Conservation (phyloP, 1,284 basidiomycete genomes). For the Hypsizygus ulmarius region DNA sequence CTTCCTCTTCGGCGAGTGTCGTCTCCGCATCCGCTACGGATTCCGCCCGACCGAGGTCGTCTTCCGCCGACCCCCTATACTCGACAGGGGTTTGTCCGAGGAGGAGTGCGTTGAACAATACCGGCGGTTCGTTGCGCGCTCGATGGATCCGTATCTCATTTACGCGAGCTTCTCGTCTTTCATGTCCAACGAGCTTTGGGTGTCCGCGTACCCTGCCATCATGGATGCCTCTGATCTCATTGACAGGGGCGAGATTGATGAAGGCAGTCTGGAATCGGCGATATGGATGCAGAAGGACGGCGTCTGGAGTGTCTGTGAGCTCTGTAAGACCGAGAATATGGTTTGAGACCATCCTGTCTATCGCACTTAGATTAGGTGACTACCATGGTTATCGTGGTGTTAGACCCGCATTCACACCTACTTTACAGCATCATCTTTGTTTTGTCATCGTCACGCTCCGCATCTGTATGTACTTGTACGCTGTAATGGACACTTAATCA, state of each 20-base stretch:
- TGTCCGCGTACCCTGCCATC: constrained; percentile 25
- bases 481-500: no score
- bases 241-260: constrained; percentile 19
- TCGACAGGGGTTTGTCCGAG: constrained; percentile 8
- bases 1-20: constrained; percentile 33
- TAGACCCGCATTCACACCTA: background rate
- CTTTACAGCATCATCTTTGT: no score
- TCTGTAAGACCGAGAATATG: constrained; percentile 17
- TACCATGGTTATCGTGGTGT: no score
- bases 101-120: constrained; percentile 19
- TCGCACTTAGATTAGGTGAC: no score
- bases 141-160: constrained; percentile 25
- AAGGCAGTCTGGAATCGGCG: constrained; percentile 29
- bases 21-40: constrained; percentile 26
- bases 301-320: constrained; percentile 27
- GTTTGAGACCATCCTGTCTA: background rate
- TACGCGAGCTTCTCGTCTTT: constrained; percentile 28
- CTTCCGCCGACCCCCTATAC: constrained; percentile 24
- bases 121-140: constrained; percentile 23
- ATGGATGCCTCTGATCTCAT: constrained; percentile 26
- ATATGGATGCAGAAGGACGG: constrained; percentile 25
- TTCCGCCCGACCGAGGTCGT: constrained; percentile 29
- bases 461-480: no score
- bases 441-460: no score
- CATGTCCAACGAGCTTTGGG: constrained; percentile 29